A percentile compares a stretch with the other conserved stretches of the same genome.
Conservation (phyloP, 257 asterid genomes). For the Eustoma russellianum region DNA sequence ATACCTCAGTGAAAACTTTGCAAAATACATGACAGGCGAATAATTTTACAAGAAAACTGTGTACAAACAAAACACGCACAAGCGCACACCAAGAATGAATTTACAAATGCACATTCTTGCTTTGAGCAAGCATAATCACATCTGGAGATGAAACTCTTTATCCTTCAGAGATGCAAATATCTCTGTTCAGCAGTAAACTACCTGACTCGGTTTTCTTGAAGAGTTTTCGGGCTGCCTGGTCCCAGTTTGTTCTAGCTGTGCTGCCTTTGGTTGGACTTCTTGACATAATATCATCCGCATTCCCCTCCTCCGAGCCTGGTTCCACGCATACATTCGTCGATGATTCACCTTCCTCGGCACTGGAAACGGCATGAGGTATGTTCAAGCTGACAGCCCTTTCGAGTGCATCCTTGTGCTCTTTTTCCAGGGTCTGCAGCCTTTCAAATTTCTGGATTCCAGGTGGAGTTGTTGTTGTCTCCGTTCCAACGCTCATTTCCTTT, state of each 20-base stretch:
- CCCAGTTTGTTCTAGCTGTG: conserved; percentile 59
- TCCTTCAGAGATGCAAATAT: conserved; percentile 13
- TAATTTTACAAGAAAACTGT: too few species aligned
- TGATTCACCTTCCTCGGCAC: conserved; percentile 25
- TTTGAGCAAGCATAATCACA: too few species aligned
- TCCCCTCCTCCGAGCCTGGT: conserved; percentile 14
- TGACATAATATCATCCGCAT: conserved; percentile 10
- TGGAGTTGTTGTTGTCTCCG: conserved; percentile 39
- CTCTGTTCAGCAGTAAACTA: conserved; percentile 28
- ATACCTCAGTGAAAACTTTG: too few species aligned
- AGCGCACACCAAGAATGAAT: too few species aligned
- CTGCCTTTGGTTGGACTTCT: conserved; percentile 11
- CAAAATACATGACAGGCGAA: too few species aligned
- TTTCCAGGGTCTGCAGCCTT: conserved; percentile 56
- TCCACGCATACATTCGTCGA: conserved; percentile 6
- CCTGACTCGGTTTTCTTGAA: conserved; percentile 45
- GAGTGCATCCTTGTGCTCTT: conserved; percentile 87
- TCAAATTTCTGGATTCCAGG: conserved; percentile 56
- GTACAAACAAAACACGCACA: too few species aligned
- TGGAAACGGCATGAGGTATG: conserved; percentile 66
- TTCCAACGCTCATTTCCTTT: conserved; percentile 24
- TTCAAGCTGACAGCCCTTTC: conserved; percentile 83
- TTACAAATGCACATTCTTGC: too few species aligned
- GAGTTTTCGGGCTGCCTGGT: conserved; percentile 50
- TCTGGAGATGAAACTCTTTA: too few species aligned